These are phyloP conservation scores for Bipolaris zeicola DNA, from an alignment of 2,329 filamentous ascomycete genomes.

Conservation along the genomic window DNA sequence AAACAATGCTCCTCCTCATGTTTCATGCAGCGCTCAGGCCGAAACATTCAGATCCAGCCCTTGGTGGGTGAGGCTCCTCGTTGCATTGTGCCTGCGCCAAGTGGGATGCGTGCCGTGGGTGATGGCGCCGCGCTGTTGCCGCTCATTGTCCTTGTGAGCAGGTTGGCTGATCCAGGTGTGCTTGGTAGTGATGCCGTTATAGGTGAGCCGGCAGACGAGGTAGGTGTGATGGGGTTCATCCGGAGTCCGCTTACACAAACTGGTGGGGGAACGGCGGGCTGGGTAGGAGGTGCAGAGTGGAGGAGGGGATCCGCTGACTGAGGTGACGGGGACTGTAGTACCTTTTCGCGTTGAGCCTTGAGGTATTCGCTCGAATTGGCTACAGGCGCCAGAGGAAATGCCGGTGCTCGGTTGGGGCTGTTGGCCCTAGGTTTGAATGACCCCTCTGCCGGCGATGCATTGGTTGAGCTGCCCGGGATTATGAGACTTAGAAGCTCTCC, in stretches of 20 bases:
- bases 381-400: slow-evolving; percentile 33
- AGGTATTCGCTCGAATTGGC: slow-evolving; percentile 41
- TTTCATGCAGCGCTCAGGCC: slow-evolving; percentile 2
- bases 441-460: slow-evolving; percentile 18
- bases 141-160: slow-evolving; percentile 20
- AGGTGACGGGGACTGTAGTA: slow-evolving; percentile 40
- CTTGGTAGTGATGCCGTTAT: slow-evolving; percentile 22
- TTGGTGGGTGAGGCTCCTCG: slow-evolving; percentile 40
- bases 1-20: slow-evolving; percentile 1
- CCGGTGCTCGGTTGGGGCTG: slow-evolving; percentile 33
- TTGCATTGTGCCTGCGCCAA: slow-evolving; percentile 46
- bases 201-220: slow-evolving; percentile 22
- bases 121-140: slow-evolving; percentile 25
- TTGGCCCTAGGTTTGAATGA: slow-evolving; percentile 20
- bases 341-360: slow-evolving; percentile 42
- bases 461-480: slow-evolving; percentile 35
- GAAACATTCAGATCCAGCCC: slow-evolving; percentile 42
- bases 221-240: slow-evolving; percentile 45
- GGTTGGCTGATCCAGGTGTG: slow-evolving; percentile 23
- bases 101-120: slow-evolving; percentile 41
- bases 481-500: slow-evolving; percentile 37
- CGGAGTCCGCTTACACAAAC: slow-evolving; percentile 36
- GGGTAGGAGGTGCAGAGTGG: slow-evolving; percentile 11
- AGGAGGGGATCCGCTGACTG: slow-evolving; percentile 15
- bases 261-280: slow-evolving; percentile 14